Conservation (phyloP, 2,329 filamentous ascomycete species). For the Phialemoniopsis sp. region DNA sequence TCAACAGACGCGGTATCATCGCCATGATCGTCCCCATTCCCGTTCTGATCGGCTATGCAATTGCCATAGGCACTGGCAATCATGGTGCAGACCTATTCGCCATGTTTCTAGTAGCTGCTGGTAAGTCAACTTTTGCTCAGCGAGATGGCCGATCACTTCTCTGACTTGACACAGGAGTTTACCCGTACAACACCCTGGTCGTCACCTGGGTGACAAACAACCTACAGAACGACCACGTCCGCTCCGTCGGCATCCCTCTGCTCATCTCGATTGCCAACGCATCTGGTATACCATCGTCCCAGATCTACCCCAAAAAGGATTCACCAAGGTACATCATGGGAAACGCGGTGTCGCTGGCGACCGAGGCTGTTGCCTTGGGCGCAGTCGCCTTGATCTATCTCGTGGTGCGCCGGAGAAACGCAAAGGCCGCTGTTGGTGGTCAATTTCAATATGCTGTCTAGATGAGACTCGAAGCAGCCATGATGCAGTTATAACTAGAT, state of each 20-base stretch:
- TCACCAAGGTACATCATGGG: constrained; percentile 6
- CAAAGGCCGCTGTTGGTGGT: no score
- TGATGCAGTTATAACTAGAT: no score
- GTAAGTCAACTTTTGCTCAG: not conserved
- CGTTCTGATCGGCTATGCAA: constrained; percentile 3
- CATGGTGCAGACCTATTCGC: constrained; percentile 3
- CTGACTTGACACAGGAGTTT: constrained; percentile 1
- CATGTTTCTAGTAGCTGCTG: constrained; percentile 4
- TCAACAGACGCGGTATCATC: constrained; percentile 4
- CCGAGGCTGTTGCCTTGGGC: constrained; percentile 2
- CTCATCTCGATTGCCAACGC: constrained; percentile 6
- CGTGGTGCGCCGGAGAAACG: constrained; percentile 1
- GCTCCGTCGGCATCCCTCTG: constrained; percentile 4
- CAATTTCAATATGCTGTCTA: no score
- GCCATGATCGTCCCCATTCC: constrained; percentile 1
- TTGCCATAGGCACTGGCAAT: constrained; percentile 5
- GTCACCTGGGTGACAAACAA: constrained; percentile 6
- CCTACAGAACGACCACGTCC: constrained; percentile 4
- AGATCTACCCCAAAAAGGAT: constrained; percentile 7
- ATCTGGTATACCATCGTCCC: constrained; percentile 3
- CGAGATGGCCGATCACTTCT: constrained; percentile 5
- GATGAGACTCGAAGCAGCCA: no score
- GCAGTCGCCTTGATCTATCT: constrained; percentile 1
- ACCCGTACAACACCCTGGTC: constrained; percentile 4
- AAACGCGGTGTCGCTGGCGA: constrained; percentile 4